These are phyloP conservation scores for Achaetomium macrosporum DNA, from an alignment of 2,329 filamentous ascomycete genomes.

Conservation along the genomic window DNA sequence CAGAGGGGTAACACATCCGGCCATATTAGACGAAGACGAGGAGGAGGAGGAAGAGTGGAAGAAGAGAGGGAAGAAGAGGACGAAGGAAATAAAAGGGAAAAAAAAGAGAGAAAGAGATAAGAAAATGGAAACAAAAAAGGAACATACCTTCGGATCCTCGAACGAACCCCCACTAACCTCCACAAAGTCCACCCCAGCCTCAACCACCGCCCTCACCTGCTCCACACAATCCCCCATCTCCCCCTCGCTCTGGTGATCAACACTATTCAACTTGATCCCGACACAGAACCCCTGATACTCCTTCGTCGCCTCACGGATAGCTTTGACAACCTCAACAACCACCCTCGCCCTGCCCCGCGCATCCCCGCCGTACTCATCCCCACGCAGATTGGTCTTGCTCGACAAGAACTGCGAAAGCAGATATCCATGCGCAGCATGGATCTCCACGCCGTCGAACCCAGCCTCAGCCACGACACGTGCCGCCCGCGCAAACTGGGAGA, in stretches of 20 bases:
- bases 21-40: no score
- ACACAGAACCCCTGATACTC: slow-evolving; percentile 41
- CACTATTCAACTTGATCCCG: slow-evolving; percentile 51
- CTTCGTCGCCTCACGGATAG: slow-evolving; percentile 34
- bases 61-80: no score
- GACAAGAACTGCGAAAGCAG: slow-evolving; percentile 52
- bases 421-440: slow-evolving; percentile 52
- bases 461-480: slow-evolving; percentile 44
- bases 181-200: slow-evolving; percentile 56
- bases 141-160: slow-evolving; percentile 43
- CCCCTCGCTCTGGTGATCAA: slow-evolving; percentile 46
- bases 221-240: slow-evolving; percentile 48
- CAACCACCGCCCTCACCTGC: slow-evolving; percentile 47
- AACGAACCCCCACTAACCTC: slow-evolving; percentile 62
- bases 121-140: neutral
- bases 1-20: no score
- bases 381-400: slow-evolving; percentile 43
- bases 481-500: slow-evolving; percentile 46
- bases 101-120: neutral
- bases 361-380: slow-evolving; percentile 51
- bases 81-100: neutral
- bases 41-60: no score
- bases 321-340: slow-evolving; percentile 45
- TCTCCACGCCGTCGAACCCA: slow-evolving; percentile 41
- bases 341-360: slow-evolving; percentile 44